These are phyloP conservation scores for Exobasidium cylindrosporum DNA, from an alignment of 1,284 basidiomycete genomes.

Conservation along the genomic window DNA sequence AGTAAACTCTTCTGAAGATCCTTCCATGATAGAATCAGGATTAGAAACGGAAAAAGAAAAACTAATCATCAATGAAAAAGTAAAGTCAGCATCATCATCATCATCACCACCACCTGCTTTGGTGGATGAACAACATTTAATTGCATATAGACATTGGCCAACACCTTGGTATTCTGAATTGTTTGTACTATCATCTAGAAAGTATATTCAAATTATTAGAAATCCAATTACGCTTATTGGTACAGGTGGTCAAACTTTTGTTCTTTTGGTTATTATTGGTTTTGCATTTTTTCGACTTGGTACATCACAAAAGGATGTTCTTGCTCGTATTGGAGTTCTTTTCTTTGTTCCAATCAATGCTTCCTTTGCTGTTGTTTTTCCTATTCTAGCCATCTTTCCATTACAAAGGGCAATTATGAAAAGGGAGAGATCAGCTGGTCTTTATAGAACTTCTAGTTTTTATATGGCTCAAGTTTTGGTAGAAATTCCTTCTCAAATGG, in stretches of 20 bases:
- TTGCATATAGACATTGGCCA: conserved; percentile 24
- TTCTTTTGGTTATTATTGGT: conserved; percentile 25
- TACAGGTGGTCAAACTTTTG: conserved; percentile 14
- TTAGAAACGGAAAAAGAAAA: not conserved
- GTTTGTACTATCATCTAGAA: conserved; percentile 26
- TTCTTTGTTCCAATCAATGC: conserved; percentile 26
- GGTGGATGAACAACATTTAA: not conserved
- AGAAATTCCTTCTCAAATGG: conserved; percentile 33
- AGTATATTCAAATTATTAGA: conserved; percentile 29
- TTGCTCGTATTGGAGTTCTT: conserved; percentile 33
- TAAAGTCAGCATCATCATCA: too few species aligned
- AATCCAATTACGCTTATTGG: conserved; percentile 21
- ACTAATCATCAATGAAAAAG: not conserved
- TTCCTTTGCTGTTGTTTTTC: conserved; percentile 7
- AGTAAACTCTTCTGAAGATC: not conserved
- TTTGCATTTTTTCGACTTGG: conserved; percentile 34
- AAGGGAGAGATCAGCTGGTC: conserved; percentile 32
- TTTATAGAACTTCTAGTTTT: conserved; percentile 32
- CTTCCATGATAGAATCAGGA: not conserved
- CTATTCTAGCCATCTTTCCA: conserved; percentile 35
- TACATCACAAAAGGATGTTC: conserved; percentile 26
- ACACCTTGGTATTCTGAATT: conserved; percentile 33
- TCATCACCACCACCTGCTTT: not conserved
- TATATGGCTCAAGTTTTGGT: conserved; percentile 32
- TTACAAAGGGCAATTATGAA: conserved; percentile 33